Base-by-base conservation (phyloP, 1,139 yeast genomes). In the Lodderomyces jiufengensis region DNA sequence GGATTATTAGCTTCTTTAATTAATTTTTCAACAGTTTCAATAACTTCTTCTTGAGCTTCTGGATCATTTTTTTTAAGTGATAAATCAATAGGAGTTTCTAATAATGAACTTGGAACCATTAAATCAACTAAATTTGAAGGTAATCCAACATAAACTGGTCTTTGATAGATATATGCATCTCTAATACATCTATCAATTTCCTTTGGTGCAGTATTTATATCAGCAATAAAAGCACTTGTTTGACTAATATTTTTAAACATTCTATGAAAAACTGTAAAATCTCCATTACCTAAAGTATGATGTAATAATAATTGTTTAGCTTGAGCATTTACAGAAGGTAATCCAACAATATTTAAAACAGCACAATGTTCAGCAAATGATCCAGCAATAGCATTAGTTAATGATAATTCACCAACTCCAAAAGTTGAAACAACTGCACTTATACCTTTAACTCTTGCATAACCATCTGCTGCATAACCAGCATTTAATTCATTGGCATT, bases 91-190 rank as follows among this genome's bases (percentile, higher is more conserved):
- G 88, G 87, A 30, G 75, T 73, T 29, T 76, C 67, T 55, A 84
- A 70, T 45, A 75, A 61, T 28, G 62, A 55, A 14, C 78, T 71
- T 31, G 83, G 79, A 34, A 85, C 80, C 42, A 57, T 62, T 51
- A 70, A 68, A 54, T 83, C 88, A 40, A 83, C 84, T 57, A 84
- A 71, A 68, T 86, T 85, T 41, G 92, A 84, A 48, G 95, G 95
- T 43, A 85, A 63, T 28, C 86, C 95, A 50, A 86, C 59, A 64
- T 86, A 86, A 18, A 84, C 94, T 24, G 95, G 95, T 63, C 90
- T 76, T 61, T 84, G 94, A 52, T 74, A 65, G 40, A 78, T 64
- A 63, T 74, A 80, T 31, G 94, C 90, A 45, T 76, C 78, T 57
- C 83, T 73, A 54, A 86, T 78, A 50, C 87, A 79, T 52, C 83